Evolutionary conservation across 108 stramenopile species (phyloP), one percentile per base, ranked within the genome.

Genomic region (Nitzschia sp.): DNA sequence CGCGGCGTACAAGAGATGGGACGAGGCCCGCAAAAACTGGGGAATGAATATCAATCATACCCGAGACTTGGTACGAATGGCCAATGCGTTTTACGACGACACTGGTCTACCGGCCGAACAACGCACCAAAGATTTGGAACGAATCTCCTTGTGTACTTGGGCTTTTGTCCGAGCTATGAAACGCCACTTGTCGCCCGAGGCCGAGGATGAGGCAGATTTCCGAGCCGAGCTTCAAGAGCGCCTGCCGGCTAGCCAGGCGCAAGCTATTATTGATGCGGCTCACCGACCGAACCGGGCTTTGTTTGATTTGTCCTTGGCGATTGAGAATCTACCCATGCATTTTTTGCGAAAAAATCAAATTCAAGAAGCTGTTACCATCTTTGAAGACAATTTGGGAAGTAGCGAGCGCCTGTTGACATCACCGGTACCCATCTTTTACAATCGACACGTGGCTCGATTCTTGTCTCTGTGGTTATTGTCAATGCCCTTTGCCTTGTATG

Each of bases 11-110:
- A 51, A 79, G 34, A 77, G 90, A 34, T 91, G 89, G 89, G 89
- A 91, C 74, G 89, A 91, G 77, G 89, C 89, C 45, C 86, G 89
- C 54, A 91, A 91, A 69, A 84, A 84, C 61, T 91, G 89, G 89
- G 89, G 89, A 58, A 81, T 85, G 66, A 91, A 87, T 70, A 91
- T 88, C 56, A 87, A 91, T 70, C 87, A 88, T 79, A 91, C 87
- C 53, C 85, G 86, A 47, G 83, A 91, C 60, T 61, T 88, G 2
- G 77, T 80, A 25, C 83, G 85, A 54, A 77, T 86, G 83, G 85
- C 71, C n/a, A 86, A 79, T 36, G 78, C 85, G 49, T 88, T 71
- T 66, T 90, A 87, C 47, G 86, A 83, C 27, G 62, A 63, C 21
- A 72, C 68, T 18, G 78, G 65, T 2, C 68, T 78, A 27, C 49